Conservation (phyloP, 2,329 filamentous ascomycete genomes). For the Fusarium citri region DNA sequence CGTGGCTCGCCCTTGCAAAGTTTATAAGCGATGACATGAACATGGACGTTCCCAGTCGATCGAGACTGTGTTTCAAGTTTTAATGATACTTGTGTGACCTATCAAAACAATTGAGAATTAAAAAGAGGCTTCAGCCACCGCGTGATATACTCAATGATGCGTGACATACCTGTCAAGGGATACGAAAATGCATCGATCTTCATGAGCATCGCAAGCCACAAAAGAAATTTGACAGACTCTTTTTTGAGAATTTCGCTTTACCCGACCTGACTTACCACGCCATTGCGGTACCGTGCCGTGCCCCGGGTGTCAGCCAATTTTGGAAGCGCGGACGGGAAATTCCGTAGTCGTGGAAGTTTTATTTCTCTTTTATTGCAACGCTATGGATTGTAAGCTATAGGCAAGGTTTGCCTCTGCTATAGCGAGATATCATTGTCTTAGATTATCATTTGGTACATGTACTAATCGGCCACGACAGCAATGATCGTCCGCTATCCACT, state of each 20-base stretch:
- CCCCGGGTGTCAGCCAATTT: neutral
- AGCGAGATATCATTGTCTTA: neutral
- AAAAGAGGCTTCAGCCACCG: neutral
- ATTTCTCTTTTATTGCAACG: neutral
- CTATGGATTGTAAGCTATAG: neutral
- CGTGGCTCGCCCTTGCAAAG: conserved; percentile 26
- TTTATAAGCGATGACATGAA: conserved; percentile 19
- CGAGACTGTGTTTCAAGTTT: conserved; percentile 18
- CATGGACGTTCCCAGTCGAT: conserved; percentile 12
- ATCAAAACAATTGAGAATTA: neutral
- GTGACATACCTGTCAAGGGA: neutral
- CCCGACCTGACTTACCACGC: neutral
- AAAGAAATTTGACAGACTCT: neutral
- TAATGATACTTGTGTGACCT: neutral
- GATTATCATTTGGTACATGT: neutral
- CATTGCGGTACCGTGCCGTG: neutral
- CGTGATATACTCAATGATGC: neutral
- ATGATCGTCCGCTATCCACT: conserved; percentile 1
- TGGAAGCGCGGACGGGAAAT: neutral
- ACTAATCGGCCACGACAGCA: neutral
- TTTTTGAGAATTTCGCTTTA: neutral
- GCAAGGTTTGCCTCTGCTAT: neutral
- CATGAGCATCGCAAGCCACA: neutral
- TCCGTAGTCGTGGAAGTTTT: neutral
- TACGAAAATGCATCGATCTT: neutral